These are phyloP conservation scores for Ascochyta viciae-villosae DNA, from an alignment of 2,329 filamentous ascomycete genomes.

Conservation along the genomic window DNA sequence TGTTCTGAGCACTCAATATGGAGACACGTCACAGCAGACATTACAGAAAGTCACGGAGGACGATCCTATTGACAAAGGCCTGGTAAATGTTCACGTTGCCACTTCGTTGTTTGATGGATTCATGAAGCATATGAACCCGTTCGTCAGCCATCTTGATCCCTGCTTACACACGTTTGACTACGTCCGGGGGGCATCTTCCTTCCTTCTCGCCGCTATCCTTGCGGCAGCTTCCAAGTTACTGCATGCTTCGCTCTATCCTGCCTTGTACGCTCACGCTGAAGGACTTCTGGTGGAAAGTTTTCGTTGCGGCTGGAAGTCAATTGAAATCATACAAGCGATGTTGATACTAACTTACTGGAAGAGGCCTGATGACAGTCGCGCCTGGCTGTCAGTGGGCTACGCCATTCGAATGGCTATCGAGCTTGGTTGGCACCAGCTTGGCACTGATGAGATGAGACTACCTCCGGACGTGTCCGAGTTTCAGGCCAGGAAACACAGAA, in stretches of 20 bases:
- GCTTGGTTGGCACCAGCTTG: slow-evolving; percentile 16
- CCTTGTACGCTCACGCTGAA: background rate
- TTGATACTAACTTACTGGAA: slow-evolving; percentile 19
- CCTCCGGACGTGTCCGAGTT: background rate
- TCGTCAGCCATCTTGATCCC: slow-evolving; percentile 9
- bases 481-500: background rate
- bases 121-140: slow-evolving; percentile 9
- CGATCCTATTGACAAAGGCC: background rate
- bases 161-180: slow-evolving; percentile 1
- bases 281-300: background rate
- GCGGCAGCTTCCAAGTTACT: slow-evolving; percentile 1
- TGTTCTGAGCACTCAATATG: background rate
- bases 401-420: slow-evolving; percentile 19
- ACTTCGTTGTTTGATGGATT: slow-evolving; percentile 10
- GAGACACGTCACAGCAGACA: background rate
- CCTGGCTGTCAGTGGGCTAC: slow-evolving; percentile 12
- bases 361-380: slow-evolving; percentile 10
- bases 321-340: slow-evolving; percentile 14
- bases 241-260: background rate
- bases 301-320: background rate
- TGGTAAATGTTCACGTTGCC: slow-evolving; percentile 3
- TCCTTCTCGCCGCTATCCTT: background rate
- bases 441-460: background rate
- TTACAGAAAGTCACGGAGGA: background rate
- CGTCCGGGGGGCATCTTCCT: background rate